Conservation (phyloP, 108 stramenopile species). For the Cyclotella sp. region DNA sequence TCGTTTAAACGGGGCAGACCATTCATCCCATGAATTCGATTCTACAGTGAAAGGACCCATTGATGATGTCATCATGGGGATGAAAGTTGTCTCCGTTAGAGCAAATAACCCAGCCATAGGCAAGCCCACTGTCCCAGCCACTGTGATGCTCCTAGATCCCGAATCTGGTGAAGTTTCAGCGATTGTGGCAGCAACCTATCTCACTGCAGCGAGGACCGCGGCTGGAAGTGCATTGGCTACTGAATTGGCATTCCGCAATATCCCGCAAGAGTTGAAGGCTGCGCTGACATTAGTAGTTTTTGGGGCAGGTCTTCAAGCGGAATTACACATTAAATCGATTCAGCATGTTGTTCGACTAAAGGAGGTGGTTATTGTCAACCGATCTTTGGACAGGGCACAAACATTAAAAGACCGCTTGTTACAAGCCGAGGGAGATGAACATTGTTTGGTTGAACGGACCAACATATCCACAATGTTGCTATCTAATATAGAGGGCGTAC, state of each 20-base stretch:
- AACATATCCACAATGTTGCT: conserved; percentile 49
- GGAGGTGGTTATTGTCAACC: conserved; percentile 75
- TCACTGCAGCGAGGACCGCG: conserved; percentile 84
- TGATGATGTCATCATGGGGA: conserved; percentile 59
- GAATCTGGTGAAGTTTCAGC: conserved; percentile 74
- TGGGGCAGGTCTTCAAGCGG: conserved; percentile 83
- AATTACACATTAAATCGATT: conserved; percentile 73
- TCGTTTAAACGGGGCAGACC: background rate
- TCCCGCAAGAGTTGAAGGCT: conserved; percentile 12
- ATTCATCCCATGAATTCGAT: background rate
- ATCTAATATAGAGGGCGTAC: conserved; percentile 40
- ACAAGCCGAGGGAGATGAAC: conserved; percentile 11
- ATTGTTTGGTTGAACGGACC: background rate
- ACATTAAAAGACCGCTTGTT: conserved; percentile 40
- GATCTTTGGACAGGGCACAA: conserved; percentile 63
- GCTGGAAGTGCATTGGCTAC: conserved; percentile 81
- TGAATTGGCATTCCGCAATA: conserved; percentile 38
- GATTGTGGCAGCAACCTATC: conserved; percentile 73
- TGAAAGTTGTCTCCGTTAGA: conserved; percentile 74
- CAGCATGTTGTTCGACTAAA: conserved; percentile 56
- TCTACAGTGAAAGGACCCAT: background rate
- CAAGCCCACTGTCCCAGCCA: conserved; percentile 74
- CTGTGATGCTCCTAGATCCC: conserved; percentile 70
- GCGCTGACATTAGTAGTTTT: conserved; percentile 67
- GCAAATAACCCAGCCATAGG: conserved; percentile 66